Evolutionary conservation across 257 asterid genomes (phyloP), one percentile per base, ranked within the genome.

Genomic region (Ehretia macrophylla): DNA sequence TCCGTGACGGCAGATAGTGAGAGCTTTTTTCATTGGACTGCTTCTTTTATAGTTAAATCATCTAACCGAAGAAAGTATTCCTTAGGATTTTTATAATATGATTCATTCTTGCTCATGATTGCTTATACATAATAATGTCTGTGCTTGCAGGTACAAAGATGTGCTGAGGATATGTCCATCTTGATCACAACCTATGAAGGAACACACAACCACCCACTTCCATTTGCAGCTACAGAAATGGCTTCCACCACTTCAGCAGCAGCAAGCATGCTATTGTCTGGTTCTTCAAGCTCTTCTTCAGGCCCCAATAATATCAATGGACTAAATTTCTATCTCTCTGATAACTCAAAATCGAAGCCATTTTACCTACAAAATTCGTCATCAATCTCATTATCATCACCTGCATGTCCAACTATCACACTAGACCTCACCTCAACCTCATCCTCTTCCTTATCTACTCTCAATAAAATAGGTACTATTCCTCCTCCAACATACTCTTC

Each of bases 171-270:
- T 57, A 82, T 86, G 86, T 79, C 99, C 10, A 79, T 92, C 57
- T 72, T 92, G 71, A 86, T 72, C 72, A 88, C 95, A 10, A 88
- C 99, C 0, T 92, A 92, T 38, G 97, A 92, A 75, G 99, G 97
- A 59, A 86, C 95, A 21, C 99, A 92, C 75, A 92, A 72, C 75
- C 99, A 92, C 53, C 83, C 93, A 10, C 99, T 88, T 53, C 87
- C 99, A 0, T 60, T 68, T 37, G 77, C 96, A 1, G 99, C 99
- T 55, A 88, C 97, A 0, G 85, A 93, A 51, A 86, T 92, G 90
- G 99, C 99, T 19, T 84, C 92, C 83, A 88, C 99, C 70, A 92
- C 99, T 17, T 79, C 99, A 0, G 97, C 99, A 0, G 99, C 97
- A 0, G 97, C 95, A 47, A 79, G 87, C 48, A 84, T 92, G 99